Conservation (phyloP, 352 stramenopile genomes). For the Achlya hypogyna region DNA sequence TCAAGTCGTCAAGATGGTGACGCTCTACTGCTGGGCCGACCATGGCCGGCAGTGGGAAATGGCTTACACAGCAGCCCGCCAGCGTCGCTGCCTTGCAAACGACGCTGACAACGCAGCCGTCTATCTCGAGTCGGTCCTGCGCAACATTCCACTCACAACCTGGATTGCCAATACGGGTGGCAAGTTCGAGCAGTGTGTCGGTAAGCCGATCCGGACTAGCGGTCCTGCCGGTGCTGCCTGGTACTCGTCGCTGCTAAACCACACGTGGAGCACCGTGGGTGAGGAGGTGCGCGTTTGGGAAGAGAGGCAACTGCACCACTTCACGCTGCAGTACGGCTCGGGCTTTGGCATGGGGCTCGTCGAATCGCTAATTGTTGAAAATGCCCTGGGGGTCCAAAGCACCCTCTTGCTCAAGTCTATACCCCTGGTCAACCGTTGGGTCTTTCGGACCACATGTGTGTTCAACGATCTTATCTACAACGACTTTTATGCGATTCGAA, state of each 20-base stretch:
- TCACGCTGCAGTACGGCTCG: slow-evolving; percentile 14
- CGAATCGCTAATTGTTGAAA: not conserved
- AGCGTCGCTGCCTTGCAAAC: not conserved
- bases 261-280: not conserved
- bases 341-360: not conserved
- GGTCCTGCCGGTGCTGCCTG: not conserved
- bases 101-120: not conserved
- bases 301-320: not conserved
- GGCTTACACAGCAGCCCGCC: not conserved
- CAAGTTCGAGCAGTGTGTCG: not conserved
- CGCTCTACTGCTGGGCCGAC: slow-evolving; percentile 13
- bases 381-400: not conserved
- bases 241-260: not conserved
- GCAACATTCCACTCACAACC: slow-evolving; percentile 5
- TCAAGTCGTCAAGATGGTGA: slow-evolving; percentile 4
- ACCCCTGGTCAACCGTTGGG: not conserved
- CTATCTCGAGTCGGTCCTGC: slow-evolving; percentile 4
- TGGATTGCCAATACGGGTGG: not conserved
- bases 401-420: not conserved
- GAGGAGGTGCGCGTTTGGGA: not conserved
- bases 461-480: not conserved
- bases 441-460: not conserved
- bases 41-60: slow-evolving; percentile 4
- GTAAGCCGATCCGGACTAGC: not conserved
- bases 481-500: not conserved